phyloP scores from a whole-genome alignment of 1,284 basidiomycete genomes.

The Singerocomus inundabilis region DNA sequence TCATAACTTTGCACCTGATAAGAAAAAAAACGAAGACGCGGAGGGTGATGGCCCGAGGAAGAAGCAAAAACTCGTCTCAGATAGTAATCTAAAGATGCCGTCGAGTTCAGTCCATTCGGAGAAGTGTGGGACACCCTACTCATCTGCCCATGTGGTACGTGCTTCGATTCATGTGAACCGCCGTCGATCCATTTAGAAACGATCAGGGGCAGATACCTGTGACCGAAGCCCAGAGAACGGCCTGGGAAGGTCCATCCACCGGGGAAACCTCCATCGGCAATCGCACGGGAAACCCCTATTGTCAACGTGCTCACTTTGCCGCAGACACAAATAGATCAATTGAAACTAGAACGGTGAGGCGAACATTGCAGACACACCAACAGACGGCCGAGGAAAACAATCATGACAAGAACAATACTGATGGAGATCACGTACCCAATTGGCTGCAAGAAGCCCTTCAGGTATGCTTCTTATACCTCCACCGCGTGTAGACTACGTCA shows the following conservation, averaged over 20 bases:
- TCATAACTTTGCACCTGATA: conserved; percentile 54
- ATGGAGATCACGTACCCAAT: conserved; percentile 35
- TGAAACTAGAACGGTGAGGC: conserved; percentile 14
- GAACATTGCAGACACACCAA: conserved; percentile 13
- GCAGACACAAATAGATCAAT: conserved; percentile 10
- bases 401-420: neutral
- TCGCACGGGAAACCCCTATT: conserved; percentile 58
- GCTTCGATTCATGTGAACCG: conserved; percentile 5
- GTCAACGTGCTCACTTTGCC: conserved; percentile 29
- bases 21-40: conserved; percentile 17
- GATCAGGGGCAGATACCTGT: conserved; percentile 15
- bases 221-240: conserved; percentile 32
- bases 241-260: conserved; percentile 64
- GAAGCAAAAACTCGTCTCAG: conserved; percentile 35
- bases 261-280: conserved; percentile 72
- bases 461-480: conserved; percentile 33
- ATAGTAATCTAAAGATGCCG: conserved; percentile 11
- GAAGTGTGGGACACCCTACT: conserved; percentile 7
- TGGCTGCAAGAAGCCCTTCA: conserved; percentile 54
- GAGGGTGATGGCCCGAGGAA: conserved; percentile 38
- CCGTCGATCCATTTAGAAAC: conserved; percentile 10
- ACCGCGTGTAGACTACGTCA: conserved; percentile 1
- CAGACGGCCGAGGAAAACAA: conserved; percentile 6
- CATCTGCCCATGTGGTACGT: conserved; percentile 23
- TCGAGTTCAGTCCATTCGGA: conserved; percentile 14